phyloP scores from a whole-genome alignment of 306 rosid species.

The Canavalia ensiformis region DNA sequence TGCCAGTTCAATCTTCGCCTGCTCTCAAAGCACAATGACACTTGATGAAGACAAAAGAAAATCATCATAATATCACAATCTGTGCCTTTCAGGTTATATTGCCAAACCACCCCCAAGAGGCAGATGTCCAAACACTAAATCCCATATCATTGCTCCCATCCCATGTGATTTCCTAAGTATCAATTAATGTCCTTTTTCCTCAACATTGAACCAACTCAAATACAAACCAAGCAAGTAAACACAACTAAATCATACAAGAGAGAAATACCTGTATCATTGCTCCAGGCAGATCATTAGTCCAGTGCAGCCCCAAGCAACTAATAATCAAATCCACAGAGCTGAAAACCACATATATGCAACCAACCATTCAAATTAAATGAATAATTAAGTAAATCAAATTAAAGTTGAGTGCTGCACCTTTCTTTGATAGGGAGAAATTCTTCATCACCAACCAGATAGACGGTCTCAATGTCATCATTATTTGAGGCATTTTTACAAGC shows the following conservation, averaged over 20 bases:
- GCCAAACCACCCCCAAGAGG: background rate
- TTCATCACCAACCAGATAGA: constrained; percentile 84
- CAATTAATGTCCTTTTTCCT: background rate
- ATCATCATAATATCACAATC: background rate
- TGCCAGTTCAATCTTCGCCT: background rate
- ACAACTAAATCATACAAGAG: background rate
- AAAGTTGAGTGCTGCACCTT: constrained; percentile 57
- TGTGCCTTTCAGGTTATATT: background rate
- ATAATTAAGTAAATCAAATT: constrained; percentile 21
- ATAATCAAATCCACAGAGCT: constrained; percentile 91
- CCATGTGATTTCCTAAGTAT: constrained; percentile 6
- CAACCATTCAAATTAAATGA: background rate
- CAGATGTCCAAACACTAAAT: constrained; percentile 2
- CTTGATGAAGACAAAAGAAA: background rate
- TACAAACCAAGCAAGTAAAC: constrained; percentile 12
- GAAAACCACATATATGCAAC: constrained; percentile 46
- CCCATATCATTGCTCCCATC: background rate
- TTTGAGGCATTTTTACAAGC: constrained; percentile 62
- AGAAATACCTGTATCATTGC: constrained; percentile 90
- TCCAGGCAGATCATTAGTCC: constrained; percentile 99
- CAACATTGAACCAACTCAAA: background rate
- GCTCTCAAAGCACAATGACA: background rate
- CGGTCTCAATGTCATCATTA: constrained; percentile 59
- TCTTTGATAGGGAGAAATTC: constrained; percentile 89
- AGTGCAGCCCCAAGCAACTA: constrained; percentile 95